Evolutionary conservation across 257 asterid genomes (phyloP), one percentile per base, ranked within the genome.

Genomic region (Fraxinus americana): DNA sequence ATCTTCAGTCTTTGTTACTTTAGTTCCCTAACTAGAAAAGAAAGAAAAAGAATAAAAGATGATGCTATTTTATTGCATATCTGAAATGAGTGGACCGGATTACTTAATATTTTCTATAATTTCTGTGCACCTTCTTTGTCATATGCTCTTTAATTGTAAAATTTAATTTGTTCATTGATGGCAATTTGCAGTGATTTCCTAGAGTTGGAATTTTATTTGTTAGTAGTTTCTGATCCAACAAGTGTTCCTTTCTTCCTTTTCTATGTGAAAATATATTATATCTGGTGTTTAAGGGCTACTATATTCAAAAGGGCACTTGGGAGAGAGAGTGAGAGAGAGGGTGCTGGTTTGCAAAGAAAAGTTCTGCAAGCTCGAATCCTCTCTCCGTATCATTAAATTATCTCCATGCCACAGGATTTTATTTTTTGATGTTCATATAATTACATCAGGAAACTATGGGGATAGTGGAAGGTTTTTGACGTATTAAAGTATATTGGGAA

Each of bases 361-460:
- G 30, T 39, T 71, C 78, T 79, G 77, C 82, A 65, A 72, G 83
- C 82, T 85, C 39, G 84, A 80, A 79, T 79, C 83, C 84, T 79
- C 86, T 79, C 86, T 78, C 81, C 8, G 48, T 69, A 17, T 11
- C 43, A 25, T 25, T n/a, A 12, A 45, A 30, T 72, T 72, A 23
- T 27, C 21, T 23, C 66, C 29, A 1, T 9, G 6, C 14, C 5
- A 19, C 32, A 27, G 43, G 34, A 32, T 45, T 72, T 29, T 19
- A 10, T 50, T 12, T 48, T 43, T 38, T 41, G 29, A 8, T 23
- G 19, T 23, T 21, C 21, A 69, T 45, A 11, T 73, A 3, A 45
- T 34, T 52, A 69, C 30, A 48, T 32, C 39, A 25, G 52, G 1
- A 25, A 25, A 57, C 70, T 61, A 71, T 66, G 75, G 72, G 73